Evolutionary conservation across 73 alveolate genomes (phyloP).

Genomic region (Paramecium octaurelia): DNA sequence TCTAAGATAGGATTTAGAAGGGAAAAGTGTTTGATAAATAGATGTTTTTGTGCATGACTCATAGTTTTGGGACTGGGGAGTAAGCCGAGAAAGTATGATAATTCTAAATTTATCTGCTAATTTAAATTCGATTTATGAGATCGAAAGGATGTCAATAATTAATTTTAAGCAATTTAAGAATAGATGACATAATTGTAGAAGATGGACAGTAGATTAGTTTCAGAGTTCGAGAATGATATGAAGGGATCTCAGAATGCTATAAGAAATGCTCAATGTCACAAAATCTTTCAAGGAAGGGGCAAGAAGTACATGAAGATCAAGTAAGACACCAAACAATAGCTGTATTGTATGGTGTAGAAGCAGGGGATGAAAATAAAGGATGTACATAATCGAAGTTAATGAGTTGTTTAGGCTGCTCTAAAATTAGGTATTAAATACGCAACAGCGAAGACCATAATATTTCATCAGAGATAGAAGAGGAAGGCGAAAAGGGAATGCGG

Average conservation of each 20-base stretch:
- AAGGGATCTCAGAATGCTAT: neutral
- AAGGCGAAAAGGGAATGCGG: neutral
- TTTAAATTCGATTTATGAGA: neutral
- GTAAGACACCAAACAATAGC: neutral
- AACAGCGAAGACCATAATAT: slow-evolving; percentile 27
- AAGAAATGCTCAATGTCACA: neutral
- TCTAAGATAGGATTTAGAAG: neutral
- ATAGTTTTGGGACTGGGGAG: neutral
- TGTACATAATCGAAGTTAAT: neutral
- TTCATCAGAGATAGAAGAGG: neutral
- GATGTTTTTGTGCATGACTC: neutral
- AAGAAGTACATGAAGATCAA: neutral
- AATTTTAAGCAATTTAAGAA: neutral
- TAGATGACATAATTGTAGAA: neutral
- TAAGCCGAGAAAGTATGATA: neutral
- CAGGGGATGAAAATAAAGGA: slow-evolving; percentile 26
- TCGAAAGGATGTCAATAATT: neutral
- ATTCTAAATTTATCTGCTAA: neutral
- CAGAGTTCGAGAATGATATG: neutral
- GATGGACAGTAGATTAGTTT: neutral
- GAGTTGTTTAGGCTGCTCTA: neutral
- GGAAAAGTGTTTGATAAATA: neutral
- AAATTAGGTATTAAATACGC: slow-evolving; percentile 25
- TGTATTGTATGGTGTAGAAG: neutral
- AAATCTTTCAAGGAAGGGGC: neutral